A percentile compares a stretch with the other conserved stretches of the same genome.
phyloP scores from a whole-genome alignment of 495 filamentous ascomycete genomes.

The Aspergillus bertholletiae region DNA sequence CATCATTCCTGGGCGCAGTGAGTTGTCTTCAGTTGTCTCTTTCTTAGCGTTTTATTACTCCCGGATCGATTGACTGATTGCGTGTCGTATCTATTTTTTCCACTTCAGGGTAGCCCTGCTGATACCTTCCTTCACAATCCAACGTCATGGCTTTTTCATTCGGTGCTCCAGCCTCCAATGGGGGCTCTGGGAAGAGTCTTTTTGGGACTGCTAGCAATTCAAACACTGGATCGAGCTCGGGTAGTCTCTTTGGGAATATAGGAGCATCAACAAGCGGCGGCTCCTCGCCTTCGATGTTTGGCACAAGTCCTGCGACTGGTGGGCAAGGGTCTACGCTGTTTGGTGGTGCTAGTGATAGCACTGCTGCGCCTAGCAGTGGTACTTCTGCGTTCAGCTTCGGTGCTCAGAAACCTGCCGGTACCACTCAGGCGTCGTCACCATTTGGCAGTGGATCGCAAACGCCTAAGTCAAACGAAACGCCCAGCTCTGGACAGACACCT shows the following conservation, averaged over 20 bases:
- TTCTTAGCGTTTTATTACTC: background rate
- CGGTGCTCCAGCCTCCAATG: conserved; percentile 30
- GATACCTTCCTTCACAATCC: conserved; percentile 17
- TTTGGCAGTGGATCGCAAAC: conserved; percentile 33
- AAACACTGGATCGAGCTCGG: conserved; percentile 24
- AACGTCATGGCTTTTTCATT: conserved; percentile 38
- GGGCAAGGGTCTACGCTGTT: conserved; percentile 29
- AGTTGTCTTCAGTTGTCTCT: background rate
- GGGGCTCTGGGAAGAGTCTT: conserved; percentile 28
- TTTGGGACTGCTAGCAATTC: conserved; percentile 38
- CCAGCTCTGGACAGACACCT: conserved; percentile 31
- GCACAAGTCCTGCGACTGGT: conserved; percentile 21
- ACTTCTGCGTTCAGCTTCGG: conserved; percentile 43
- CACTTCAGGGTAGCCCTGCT: conserved; percentile 22
- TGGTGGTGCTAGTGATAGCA: conserved; percentile 25
- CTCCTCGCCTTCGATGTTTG: conserved; percentile 34
- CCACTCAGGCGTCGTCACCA: conserved; percentile 23
- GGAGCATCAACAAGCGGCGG: conserved; percentile 34
- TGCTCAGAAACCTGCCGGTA: conserved; percentile 21
- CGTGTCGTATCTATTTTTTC: conserved; percentile 9
- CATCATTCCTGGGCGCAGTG: conserved; percentile 20
- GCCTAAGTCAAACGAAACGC: conserved; percentile 35
- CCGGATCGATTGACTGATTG: conserved; percentile 6
- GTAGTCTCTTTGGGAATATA: conserved; percentile 43
- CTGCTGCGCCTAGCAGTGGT: conserved; percentile 10